Base-by-base conservation (phyloP, 2,329 filamentous ascomycete species). In the Pyricularia sp. region DNA sequence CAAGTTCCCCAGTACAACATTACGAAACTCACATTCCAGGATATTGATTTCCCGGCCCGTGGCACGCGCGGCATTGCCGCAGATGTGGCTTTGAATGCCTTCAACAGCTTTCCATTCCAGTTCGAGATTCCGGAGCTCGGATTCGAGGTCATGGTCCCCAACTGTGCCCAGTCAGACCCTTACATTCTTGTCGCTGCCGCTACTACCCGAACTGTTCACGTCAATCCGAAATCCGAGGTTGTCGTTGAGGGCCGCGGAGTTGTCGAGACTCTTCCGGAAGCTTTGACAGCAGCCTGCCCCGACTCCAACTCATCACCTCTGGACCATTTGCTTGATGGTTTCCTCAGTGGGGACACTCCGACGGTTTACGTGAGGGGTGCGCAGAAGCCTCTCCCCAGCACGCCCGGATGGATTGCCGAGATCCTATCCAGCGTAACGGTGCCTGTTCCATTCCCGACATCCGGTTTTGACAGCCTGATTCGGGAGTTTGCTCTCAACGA, bases 401-500 rank as follows among this genome's bases (percentile, higher is more conserved):
- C 93, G 0, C 95, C 95, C 0, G 82, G 84, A 64, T 99, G 95
- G 95, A 85, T 97, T 65, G 86, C 86, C 17, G 88, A 94, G 67
- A 84, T 99, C 26, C 81, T 98, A 55, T 88, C 89, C 64, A 93
- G 91, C 73, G 86, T 98, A 68, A 94, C 90, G 0, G 84, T 98
- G 0, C 93, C 94, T 3, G 82, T 98, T 7, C 91, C 93, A 6
- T 91, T 98, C 71, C 92, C 93, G 0, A 93, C 93, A 5, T 88
- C 89, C 70, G 89, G 89, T 0, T 90, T 97, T 74, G 93, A 93
- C 72, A 89, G 91, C 72, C 81, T 97, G 20, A 91, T 99, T 76
- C 90, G 90, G 73, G 94, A 95, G 73, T 97, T 98, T 76, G 91
- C 93, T 26, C 81, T 98, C 72, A 88, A 89, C 1, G 87, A 97